Evolutionary conservation across 2,329 filamentous ascomycete species (phyloP).

Genomic region (Alternaria brassicae): DNA sequence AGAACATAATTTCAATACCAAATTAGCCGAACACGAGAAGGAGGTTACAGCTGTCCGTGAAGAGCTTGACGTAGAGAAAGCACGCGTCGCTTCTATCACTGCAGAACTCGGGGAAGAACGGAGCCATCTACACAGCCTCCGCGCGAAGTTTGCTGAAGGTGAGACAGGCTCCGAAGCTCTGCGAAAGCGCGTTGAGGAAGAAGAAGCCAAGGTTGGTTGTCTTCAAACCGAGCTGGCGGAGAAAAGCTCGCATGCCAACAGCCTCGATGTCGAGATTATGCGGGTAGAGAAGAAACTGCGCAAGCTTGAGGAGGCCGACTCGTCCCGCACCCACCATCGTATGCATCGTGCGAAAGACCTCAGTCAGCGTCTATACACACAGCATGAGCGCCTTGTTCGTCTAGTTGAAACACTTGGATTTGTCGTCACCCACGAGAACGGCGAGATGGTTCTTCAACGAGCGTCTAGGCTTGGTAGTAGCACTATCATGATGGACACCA

Average conservation of each 20-base stretch:
- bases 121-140: slow-evolving; percentile 71
- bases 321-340: slow-evolving; percentile 70
- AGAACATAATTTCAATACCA: slow-evolving; percentile 45
- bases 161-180: slow-evolving; percentile 83
- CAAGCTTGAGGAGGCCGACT: slow-evolving; percentile 55
- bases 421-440: slow-evolving; percentile 75
- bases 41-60: slow-evolving; percentile 49
- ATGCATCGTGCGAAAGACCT: slow-evolving; percentile 80
- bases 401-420: slow-evolving; percentile 89
- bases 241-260: slow-evolving; percentile 76
- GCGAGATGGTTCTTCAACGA: slow-evolving; percentile 77
- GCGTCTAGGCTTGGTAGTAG: slow-evolving; percentile 63
- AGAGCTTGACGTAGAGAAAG: slow-evolving; percentile 57
- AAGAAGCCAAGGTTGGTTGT: slow-evolving; percentile 72
- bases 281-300: slow-evolving; percentile 71
- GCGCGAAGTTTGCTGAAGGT: slow-evolving; percentile 77
- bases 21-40: slow-evolving; percentile 50
- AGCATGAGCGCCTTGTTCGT: slow-evolving; percentile 82
- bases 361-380: slow-evolving; percentile 80
- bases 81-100: slow-evolving; percentile 55
- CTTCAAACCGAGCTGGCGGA: slow-evolving; percentile 75
- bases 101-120: slow-evolving; percentile 70
- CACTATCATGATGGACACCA: slow-evolving; percentile 53
- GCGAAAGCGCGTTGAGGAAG: slow-evolving; percentile 75
- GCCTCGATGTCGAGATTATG: slow-evolving; percentile 76